Evolutionary conservation across 805 yeast genomes (phyloP).

Genomic region (Lachancea meyersii): DNA sequence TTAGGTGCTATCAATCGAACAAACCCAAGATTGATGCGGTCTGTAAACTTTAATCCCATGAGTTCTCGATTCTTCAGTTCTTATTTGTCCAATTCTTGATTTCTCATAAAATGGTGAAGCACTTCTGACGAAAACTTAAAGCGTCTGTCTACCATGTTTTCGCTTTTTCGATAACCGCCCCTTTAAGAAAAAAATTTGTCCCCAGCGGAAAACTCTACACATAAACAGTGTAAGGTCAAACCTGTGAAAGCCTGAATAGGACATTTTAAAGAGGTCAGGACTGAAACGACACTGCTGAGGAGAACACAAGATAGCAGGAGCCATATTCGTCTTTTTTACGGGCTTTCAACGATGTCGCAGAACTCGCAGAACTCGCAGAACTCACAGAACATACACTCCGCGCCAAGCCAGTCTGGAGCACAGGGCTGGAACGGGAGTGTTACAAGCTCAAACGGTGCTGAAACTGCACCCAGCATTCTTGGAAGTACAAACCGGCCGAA

Average conservation of each 20-base stretch:
- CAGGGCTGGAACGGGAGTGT: not conserved
- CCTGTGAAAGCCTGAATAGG: conserved; percentile 1
- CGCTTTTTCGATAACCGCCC: conserved; percentile 8
- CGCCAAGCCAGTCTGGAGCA: not conserved
- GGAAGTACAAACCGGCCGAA: not conserved
- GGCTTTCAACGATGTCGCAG: conserved; percentile 1
- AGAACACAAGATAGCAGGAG: not conserved
- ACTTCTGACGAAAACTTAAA: not conserved
- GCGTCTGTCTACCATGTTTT: not conserved
- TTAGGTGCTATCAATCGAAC: not conserved
- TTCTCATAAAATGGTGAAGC: not conserved
- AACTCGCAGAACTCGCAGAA: conserved; percentile 1
- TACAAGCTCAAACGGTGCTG: not conserved
- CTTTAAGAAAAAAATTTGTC: conserved; percentile 9
- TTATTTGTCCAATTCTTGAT: not conserved
- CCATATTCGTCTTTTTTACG: not conserved
- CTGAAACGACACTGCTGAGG: not conserved
- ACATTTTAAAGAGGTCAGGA: not conserved
- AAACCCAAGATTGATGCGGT: too few relatives aligned
- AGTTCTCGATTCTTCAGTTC: not conserved
- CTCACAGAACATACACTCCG: conserved; percentile 1
- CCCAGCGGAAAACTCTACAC: conserved; percentile 5
- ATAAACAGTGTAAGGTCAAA: conserved; percentile 2
- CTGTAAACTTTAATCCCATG: too few relatives aligned
- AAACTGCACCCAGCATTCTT: not conserved